phyloP scores from a whole-genome alignment of 2,329 filamentous ascomycete species.

The Juglanconis juglandina region DNA sequence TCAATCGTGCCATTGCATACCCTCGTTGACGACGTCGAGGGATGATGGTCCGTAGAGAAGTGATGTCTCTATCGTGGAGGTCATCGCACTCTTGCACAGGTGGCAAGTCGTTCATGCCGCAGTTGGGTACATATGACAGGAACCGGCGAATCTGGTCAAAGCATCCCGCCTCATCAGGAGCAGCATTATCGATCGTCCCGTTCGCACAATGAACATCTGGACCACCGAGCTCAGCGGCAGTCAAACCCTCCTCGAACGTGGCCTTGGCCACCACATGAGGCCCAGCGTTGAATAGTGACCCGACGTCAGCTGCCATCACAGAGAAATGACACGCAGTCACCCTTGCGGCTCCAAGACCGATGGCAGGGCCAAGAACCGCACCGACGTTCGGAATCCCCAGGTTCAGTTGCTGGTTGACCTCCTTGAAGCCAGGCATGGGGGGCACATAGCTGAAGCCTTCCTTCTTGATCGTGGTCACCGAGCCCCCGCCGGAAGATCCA shows the following conservation, averaged over 20 bases:
- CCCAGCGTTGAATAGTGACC: conserved; percentile 61
- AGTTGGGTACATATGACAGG: conserved; percentile 55
- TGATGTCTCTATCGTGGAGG: conserved; percentile 44
- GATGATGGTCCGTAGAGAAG: conserved; percentile 51
- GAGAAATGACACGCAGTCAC: conserved; percentile 62
- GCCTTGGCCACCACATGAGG: conserved; percentile 60
- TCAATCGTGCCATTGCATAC: conserved; percentile 58
- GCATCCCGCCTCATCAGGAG: conserved; percentile 56
- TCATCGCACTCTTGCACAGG: conserved; percentile 46
- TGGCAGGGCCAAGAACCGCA: conserved; percentile 60
- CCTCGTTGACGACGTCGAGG: conserved; percentile 55
- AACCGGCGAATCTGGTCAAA: conserved; percentile 59
- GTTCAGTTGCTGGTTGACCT: conserved; percentile 57
- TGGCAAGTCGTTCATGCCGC: conserved; percentile 49
- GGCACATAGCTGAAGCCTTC: conserved; percentile 59
- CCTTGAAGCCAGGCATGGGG: conserved; percentile 49
- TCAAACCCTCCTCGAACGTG: conserved; percentile 61
- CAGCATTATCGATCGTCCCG: conserved; percentile 64
- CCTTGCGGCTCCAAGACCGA: conserved; percentile 59
- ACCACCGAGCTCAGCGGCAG: conserved; percentile 57
- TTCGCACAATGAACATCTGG: conserved; percentile 61
- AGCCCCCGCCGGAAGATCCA: conserved; percentile 60
- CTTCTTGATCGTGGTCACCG: conserved; percentile 55
- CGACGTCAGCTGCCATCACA: conserved; percentile 63
- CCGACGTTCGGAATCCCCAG: conserved; percentile 62